phyloP scores from a whole-genome alignment of 345 rosid genomes.

The Arabidopsis suecica region DNA sequence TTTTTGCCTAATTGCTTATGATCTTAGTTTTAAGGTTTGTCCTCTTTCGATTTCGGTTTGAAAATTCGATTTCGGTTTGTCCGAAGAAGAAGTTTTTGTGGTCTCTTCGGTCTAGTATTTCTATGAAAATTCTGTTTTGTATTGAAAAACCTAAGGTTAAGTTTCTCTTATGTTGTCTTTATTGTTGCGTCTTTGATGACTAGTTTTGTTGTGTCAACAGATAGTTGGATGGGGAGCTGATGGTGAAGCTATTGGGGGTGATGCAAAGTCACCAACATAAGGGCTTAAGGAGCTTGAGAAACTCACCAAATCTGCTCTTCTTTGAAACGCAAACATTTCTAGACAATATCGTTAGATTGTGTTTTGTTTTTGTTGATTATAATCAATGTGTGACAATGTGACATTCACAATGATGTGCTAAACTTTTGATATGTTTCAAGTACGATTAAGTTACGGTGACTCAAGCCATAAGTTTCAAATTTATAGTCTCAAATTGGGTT shows the following conservation, averaged over 20 bases:
- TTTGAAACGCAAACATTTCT: conserved; percentile 38
- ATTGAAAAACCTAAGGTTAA: too few relatives aligned
- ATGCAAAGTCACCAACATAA: conserved; percentile 77
- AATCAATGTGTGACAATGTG: conserved; percentile 10
- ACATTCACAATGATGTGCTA: background rate
- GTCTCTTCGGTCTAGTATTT: too few relatives aligned
- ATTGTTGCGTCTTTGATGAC: background rate
- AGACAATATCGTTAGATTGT: conserved; percentile 21
- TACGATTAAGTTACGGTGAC: conserved; percentile 15
- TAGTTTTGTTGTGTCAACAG: conserved; percentile 44
- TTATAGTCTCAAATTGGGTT: background rate
- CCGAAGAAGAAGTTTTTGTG: too few relatives aligned
- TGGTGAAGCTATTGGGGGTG: conserved; percentile 69
- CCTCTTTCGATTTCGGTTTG: too few relatives aligned
- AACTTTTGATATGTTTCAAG: conserved; percentile 24
- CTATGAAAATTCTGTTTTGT: too few relatives aligned
- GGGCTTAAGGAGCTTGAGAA: conserved; percentile 70
- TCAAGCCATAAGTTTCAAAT: background rate
- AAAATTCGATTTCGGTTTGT: too few relatives aligned
- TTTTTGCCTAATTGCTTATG: too few relatives aligned
- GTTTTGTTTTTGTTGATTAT: conserved; percentile 14
- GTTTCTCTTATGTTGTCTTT: background rate
- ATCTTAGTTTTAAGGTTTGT: too few relatives aligned
- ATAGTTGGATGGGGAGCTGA: conserved; percentile 85
- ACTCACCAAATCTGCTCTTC: conserved; percentile 72